Base-by-base conservation (phyloP, 805 yeast genomes). In the Saccharomycopsis lassenensis region DNA sequence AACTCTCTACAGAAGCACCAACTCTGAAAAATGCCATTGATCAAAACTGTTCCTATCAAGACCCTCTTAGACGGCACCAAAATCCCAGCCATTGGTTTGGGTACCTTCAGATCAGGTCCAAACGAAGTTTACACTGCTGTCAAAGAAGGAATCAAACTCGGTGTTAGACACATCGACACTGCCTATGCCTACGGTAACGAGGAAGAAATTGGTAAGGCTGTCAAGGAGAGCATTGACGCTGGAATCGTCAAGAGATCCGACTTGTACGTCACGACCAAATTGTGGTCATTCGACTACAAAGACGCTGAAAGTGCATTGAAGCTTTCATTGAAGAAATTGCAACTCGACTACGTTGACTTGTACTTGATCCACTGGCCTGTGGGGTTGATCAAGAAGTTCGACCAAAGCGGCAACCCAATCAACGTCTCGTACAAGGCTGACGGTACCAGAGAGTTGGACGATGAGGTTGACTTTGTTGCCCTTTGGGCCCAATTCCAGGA, bases 311-410 rank as follows among this genome's bases (percentile, higher is more conserved):
- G 49, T 23, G 78, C 75, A 2, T 54, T 77, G 24, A 64, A 70
- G 20, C 58, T 47, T 23, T 71, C 80, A 8, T 62, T 78, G 46
- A 46, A 57, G 41, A 64, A 62, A 40, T 61, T 77, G 41, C 66
- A 65, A 3, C 51, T 74, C 39, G 80, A 74, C 36, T 78, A 78
- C 47, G 70, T 77, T 34, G 85, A 77, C 48, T 59, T 77, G 36
- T 74, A 71, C 53, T 61, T 77, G 50, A 68, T 74, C 49, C 85
- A 77, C 58, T 77, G 81, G 79, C 85, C 85, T 1, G 56, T 61
- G 25, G 55, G 69, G 2, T 46, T 60, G 37, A 60, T 64, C 36
- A 56, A 63, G n/a, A 52, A 59, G 46, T 60, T 59, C 14, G 53
- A 53, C 11, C 34, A 31, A 3, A 18, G 25, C 8, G 46, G 46